A percentile compares a stretch with the other conserved stretches of the same genome.
Evolutionary conservation across 371 early-diverging fungal species (phyloP).

Genomic region (Apophysomyces variabilis): DNA sequence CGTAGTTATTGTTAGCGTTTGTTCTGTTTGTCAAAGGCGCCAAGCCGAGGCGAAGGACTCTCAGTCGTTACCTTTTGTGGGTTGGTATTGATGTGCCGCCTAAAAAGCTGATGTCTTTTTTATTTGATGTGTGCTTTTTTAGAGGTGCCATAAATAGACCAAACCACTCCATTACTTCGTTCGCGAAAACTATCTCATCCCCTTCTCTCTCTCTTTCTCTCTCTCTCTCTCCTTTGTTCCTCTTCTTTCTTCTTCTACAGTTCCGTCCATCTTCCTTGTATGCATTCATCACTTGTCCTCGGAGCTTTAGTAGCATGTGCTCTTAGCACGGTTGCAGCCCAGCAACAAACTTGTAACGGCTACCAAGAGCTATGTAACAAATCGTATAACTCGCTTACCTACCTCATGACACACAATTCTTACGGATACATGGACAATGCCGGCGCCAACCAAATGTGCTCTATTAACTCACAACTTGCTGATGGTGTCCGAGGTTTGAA

Average conservation of each 20-base stretch:
- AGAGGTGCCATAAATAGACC: background rate
- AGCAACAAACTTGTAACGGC: slow-evolving; percentile 71
- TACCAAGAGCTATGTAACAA: slow-evolving; percentile 67
- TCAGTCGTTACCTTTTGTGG: slow-evolving; percentile 5
- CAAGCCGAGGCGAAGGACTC: slow-evolving; percentile 4
- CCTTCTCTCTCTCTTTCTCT: background rate
- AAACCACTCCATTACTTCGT: background rate
- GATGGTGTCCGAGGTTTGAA: slow-evolving; percentile 77
- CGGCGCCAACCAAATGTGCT: slow-evolving; percentile 73
- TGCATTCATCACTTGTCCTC: slow-evolving; percentile 7
- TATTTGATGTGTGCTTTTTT: background rate
- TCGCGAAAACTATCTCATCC: background rate
- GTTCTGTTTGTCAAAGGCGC: background rate
- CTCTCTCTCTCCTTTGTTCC: background rate
- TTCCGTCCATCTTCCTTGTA: background rate
- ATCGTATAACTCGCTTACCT: slow-evolving; percentile 61
- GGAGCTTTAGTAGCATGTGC: background rate
- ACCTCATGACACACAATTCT: slow-evolving; percentile 76
- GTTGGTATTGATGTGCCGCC: background rate
- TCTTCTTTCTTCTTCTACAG: background rate
- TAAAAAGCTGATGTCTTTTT: background rate
- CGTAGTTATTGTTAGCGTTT: background rate
- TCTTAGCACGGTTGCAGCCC: background rate
- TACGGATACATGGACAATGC: slow-evolving; percentile 59
- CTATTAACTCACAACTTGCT: slow-evolving; percentile 63